Evolutionary conservation across 495 filamentous ascomycete genomes (phyloP), one percentile per base, ranked within the genome.

Genomic region (Cenococcum geophilum): DNA sequence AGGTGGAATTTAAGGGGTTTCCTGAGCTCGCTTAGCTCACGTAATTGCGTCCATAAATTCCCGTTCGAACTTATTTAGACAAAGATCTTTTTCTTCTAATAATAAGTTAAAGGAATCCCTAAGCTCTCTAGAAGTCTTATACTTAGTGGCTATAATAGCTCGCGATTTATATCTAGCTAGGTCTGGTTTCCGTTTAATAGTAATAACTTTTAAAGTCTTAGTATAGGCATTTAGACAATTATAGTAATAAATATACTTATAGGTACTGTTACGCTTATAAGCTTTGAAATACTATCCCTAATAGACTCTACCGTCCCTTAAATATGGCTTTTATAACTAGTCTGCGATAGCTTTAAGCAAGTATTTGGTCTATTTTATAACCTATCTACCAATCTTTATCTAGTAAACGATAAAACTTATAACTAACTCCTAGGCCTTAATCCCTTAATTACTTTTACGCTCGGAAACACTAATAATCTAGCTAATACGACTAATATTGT

Each of bases 261-360:
- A 11, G 54, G 50, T 27, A 35, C 50, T 8, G 14, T 42, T 4
- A 49, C 1, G 12, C 22, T 63, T 4, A 57, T 36, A 23, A 45
- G 21, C 16, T 8, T 20, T 16, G 23, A 25, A 16, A 53, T 57
- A 6, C 57, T 55, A 21, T 21, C 12, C 49, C 75, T 69, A 22
- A 77, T 84, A 55, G 80, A 84, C 64, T 80, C 78, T 5, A 75
- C 76, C 0, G 74, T 79, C 16, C 72, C 82, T 4, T 75, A 81
- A 58, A 64, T 84, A 34, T 83, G 79, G 78, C 76, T 84, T 3
- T 80, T 82, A 8, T 50, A 67, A 3, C 62, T 70, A 5, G 78
- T 75, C 1, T 83, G 82, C 61, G 64, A 79, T 47, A 71, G 63
- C 1, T 82, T 84, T 57, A 80, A 80, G 57, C 55, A 66, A 43